phyloP scores from a whole-genome alignment of 768 basidiomycete species.

The Leucosporidium creatinivorum region DNA sequence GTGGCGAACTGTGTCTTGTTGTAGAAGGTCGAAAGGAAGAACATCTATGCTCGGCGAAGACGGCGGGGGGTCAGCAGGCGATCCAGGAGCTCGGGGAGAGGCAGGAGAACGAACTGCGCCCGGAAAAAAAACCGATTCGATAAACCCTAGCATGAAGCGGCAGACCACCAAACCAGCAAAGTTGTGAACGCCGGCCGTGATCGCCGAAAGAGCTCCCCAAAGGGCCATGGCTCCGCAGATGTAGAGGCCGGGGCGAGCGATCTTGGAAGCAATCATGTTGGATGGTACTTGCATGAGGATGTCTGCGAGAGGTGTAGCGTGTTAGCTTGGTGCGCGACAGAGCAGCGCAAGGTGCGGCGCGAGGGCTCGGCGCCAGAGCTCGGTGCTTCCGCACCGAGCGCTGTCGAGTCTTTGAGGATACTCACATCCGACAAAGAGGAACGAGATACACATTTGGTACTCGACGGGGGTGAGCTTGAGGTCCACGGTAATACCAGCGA shows the following conservation, averaged over 20 bases:
- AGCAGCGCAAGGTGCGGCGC: too few species aligned
- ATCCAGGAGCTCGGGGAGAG: slow-evolving; percentile 14
- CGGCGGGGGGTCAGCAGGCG: slow-evolving; percentile 37
- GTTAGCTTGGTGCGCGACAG: not conserved
- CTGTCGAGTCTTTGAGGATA: too few species aligned
- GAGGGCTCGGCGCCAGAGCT: too few species aligned
- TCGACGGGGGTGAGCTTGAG: slow-evolving; percentile 36
- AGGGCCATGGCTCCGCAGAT: slow-evolving; percentile 32
- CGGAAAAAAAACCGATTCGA: slow-evolving; percentile 11
- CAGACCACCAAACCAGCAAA: slow-evolving; percentile 36
- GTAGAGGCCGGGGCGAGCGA: slow-evolving; percentile 36
- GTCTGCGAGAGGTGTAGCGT: not conserved
- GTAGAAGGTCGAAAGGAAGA: slow-evolving; percentile 36
- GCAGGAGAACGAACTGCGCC: not conserved
- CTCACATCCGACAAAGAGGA: slow-evolving; percentile 39
- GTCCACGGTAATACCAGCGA: slow-evolving; percentile 38
- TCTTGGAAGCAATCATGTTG: slow-evolving; percentile 39
- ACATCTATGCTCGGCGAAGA: not conserved
- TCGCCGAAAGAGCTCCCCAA: slow-evolving; percentile 29
- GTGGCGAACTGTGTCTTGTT: slow-evolving; percentile 15
- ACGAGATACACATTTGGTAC: slow-evolving; percentile 36
- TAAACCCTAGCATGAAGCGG: slow-evolving; percentile 33
- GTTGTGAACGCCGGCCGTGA: not conserved
- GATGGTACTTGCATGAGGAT: slow-evolving; percentile 39
- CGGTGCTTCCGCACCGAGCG: too few species aligned